Conservation (phyloP, 139 green algal genomes). For the Chlorella sorokiniana region DNA sequence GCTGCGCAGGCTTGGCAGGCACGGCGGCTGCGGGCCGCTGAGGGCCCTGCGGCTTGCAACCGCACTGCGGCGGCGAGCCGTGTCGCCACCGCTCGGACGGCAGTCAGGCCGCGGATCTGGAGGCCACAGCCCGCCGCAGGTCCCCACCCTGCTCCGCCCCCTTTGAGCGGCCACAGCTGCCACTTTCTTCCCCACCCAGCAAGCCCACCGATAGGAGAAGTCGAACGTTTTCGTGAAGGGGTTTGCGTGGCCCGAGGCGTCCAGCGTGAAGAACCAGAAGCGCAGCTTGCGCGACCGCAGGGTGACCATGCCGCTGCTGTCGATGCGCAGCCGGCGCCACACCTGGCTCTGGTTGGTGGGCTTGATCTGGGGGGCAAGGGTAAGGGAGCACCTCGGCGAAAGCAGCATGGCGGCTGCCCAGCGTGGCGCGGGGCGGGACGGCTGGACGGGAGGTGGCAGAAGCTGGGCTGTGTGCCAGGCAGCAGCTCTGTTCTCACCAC, state of each 20-base stretch:
- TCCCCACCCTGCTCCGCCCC: no score
- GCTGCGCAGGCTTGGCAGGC: no score
- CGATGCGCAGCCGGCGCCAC: constrained; percentile 39
- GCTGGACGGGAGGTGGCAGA: not conserved
- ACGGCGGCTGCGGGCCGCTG: no score
- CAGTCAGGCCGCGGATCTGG: no score
- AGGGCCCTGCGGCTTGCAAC: no score
- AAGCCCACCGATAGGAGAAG: constrained; percentile 17
- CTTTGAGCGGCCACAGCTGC: no score
- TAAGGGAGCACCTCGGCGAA: not conserved
- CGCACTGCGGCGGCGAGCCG: no score
- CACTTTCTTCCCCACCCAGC: no score
- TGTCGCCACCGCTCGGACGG: no score
- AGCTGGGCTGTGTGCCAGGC: not conserved
- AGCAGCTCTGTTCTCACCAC: constrained; percentile 29
- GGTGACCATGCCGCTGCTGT: constrained; percentile 27
- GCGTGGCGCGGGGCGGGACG: not conserved
- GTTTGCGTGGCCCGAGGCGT: constrained; percentile 36
- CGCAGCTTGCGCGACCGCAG: constrained; percentile 41
- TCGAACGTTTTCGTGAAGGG: constrained; percentile 20
- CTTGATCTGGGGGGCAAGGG: constrained; percentile 31
- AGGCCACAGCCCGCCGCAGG: no score
- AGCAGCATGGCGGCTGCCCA: not conserved
- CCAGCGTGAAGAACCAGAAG: constrained; percentile 39
- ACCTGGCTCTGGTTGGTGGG: not conserved